phyloP scores from a whole-genome alignment of 2,329 filamentous ascomycete species.

The Fusarium ramigenum region DNA sequence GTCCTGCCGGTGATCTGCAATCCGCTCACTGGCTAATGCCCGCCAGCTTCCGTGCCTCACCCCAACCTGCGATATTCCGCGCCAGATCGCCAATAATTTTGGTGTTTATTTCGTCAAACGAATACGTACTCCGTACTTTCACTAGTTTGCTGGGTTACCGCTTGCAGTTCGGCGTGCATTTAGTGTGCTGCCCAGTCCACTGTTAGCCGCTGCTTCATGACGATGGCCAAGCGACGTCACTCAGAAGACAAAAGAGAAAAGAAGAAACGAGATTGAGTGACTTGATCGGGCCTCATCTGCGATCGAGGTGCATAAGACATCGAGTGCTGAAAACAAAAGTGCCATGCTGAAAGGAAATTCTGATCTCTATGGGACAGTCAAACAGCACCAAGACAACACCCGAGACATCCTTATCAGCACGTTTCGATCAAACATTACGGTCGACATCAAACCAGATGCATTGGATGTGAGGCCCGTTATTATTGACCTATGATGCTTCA shows the following conservation, averaged over 20 bases:
- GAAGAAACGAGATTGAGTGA: neutral
- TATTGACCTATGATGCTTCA: neutral
- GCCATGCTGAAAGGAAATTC: neutral
- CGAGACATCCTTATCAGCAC: slow-evolving; percentile 13
- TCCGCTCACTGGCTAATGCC: slow-evolving; percentile 21
- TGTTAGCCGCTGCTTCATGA: slow-evolving; percentile 37
- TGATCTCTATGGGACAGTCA: neutral
- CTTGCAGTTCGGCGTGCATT: slow-evolving; percentile 17
- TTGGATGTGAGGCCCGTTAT: slow-evolving; percentile 1
- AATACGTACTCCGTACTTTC: slow-evolving; percentile 1
- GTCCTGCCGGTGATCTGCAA: slow-evolving; percentile 15
- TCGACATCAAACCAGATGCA: neutral
- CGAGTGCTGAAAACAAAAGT: slow-evolving; percentile 14
- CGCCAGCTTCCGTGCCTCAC: slow-evolving; percentile 14
- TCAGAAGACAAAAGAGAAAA: slow-evolving; percentile 1
- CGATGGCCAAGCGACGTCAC: slow-evolving; percentile 25
- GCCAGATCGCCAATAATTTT: slow-evolving; percentile 1
- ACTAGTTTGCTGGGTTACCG: slow-evolving; percentile 9
- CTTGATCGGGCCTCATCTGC: slow-evolving; percentile 19
- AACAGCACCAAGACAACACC: slow-evolving; percentile 9
- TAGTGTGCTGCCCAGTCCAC: slow-evolving; percentile 18
- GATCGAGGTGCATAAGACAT: slow-evolving; percentile 2
- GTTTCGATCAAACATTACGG: neutral
- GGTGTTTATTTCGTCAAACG: neutral
- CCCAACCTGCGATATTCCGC: slow-evolving; percentile 1